A percentile compares a stretch with the other conserved stretches of the same genome.
phyloP scores from a whole-genome alignment of 2,329 filamentous ascomycete species.

The Macrophomina phaseolina region DNA sequence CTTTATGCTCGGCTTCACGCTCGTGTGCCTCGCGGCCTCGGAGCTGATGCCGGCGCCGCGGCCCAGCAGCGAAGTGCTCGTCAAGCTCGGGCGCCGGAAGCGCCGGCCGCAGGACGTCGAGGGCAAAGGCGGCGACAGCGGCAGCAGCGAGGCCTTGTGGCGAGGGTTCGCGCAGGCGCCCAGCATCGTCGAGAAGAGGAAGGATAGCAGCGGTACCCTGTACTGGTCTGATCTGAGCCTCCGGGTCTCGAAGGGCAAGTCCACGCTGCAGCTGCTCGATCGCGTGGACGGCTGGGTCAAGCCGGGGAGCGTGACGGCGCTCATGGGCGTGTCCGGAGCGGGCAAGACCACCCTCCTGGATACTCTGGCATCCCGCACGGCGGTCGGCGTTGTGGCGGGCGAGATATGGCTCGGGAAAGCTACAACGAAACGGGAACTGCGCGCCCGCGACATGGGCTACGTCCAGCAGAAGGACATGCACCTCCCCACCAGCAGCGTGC shows the following conservation, averaged over 20 bases:
- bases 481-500: slow-evolving; percentile 61
- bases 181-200: slow-evolving; percentile 46
- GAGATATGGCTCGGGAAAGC: background rate
- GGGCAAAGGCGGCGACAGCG: background rate
- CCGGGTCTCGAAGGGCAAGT: slow-evolving; percentile 6
- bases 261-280: slow-evolving; percentile 15
- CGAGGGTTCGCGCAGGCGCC: too few relatives aligned
- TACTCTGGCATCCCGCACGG: background rate
- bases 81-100: background rate
- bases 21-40: slow-evolving; percentile 64
- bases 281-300: slow-evolving; percentile 29
- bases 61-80: background rate
- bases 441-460: slow-evolving; percentile 30
- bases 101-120: background rate
- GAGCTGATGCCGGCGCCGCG: slow-evolving; percentile 44
- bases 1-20: slow-evolving; percentile 52
- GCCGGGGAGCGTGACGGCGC: slow-evolving; percentile 27
- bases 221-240: slow-evolving; percentile 60
- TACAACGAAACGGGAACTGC: background rate
- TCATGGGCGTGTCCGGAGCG: slow-evolving; percentile 28
- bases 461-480: slow-evolving; percentile 65
- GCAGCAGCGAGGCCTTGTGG: background rate
- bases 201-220: slow-evolving; percentile 68
- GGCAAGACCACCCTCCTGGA: slow-evolving; percentile 21
- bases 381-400: slow-evolving; percentile 5